Percentiles rank a stretch among this genome's conserved stretches.
Conservation (phyloP, 148 eudicot species). For the Pharnaceum exiguum region DNA sequence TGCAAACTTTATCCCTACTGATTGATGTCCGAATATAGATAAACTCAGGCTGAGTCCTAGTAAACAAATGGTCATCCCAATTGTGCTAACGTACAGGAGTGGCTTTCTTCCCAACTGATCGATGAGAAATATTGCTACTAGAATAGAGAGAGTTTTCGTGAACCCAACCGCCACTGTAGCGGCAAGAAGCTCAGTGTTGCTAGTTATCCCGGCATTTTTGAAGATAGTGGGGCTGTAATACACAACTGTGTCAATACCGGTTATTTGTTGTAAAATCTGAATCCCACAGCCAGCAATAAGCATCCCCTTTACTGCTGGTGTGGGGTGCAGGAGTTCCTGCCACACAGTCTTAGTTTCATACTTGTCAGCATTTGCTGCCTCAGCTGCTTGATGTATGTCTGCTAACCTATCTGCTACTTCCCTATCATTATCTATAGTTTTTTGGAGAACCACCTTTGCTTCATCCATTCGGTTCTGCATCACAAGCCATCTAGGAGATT, state of each 20-base stretch:
- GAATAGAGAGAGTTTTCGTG: conserved; percentile 61
- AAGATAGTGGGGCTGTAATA: conserved; percentile 82
- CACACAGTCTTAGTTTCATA: conserved; percentile 53
- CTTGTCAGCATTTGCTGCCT: conserved; percentile 23
- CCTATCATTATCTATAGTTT: conserved; percentile 42
- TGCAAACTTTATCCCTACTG: conserved; percentile 45
- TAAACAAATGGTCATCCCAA: conserved; percentile 78
- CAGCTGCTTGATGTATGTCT: conserved; percentile 66
- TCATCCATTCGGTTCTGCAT: conserved; percentile 72
- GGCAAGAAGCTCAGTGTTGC: conserved; percentile 43
- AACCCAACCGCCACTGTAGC: conserved; percentile 81
- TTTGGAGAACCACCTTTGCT: conserved; percentile 55
- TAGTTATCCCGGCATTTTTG: conserved; percentile 54
- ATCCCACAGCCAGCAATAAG: conserved; percentile 77
- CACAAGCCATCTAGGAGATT: conserved; percentile 91
- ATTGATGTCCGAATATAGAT: conserved; percentile 33
- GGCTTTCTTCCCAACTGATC: conserved; percentile 76
- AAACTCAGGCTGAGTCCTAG: conserved; percentile 55
- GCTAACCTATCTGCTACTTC: conserved; percentile 74
- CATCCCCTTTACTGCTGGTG: conserved; percentile 59
- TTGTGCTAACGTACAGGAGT: conserved; percentile 72
- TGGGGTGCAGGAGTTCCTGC: conserved; percentile 61
- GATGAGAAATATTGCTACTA: conserved; percentile 68
- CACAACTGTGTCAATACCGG: conserved; percentile 80
- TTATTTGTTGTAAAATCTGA: conserved; percentile 79